Percentiles rank a stretch among this genome's conserved stretches.
These are phyloP conservation scores for Solanum medicagineum DNA, from an alignment of 257 asterid species.

Conservation along the genomic window DNA sequence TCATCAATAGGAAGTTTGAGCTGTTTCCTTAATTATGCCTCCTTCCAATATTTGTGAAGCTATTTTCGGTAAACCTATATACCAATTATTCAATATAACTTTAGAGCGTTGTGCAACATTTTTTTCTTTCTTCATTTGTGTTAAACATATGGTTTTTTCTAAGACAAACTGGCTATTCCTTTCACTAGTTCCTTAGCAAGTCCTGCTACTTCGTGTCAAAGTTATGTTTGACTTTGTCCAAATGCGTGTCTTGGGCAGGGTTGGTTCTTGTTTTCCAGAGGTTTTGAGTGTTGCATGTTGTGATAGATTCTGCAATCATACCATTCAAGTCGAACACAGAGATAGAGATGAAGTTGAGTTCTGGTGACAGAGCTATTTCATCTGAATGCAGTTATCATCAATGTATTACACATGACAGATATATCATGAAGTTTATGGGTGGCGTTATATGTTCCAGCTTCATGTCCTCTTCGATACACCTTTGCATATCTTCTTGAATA, in stretches of 20 bases:
- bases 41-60: not conserved
- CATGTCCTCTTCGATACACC: not conserved
- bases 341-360: constrained; percentile 15
- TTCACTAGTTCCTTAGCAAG: not conserved
- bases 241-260: constrained; percentile 23
- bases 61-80: not conserved
- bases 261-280: constrained; percentile 27
- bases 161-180: not conserved
- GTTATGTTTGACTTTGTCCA: not conserved
- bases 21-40: not conserved
- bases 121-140: not conserved
- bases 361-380: constrained; percentile 8
- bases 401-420: constrained; percentile 13
- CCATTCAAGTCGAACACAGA: constrained; percentile 19
- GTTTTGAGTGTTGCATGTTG: constrained; percentile 28
- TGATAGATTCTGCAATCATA: constrained; percentile 28
- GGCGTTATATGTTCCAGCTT: not conserved
- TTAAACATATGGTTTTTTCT: not conserved
- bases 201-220: not conserved
- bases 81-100: not conserved
- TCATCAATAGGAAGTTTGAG: not conserved
- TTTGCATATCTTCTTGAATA: not conserved
- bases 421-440: constrained; percentile 27
- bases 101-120: not conserved
- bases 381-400: constrained; percentile 8